Conservation (phyloP, 1,284 basidiomycete species). For the Naganishia liquefaciens region DNA sequence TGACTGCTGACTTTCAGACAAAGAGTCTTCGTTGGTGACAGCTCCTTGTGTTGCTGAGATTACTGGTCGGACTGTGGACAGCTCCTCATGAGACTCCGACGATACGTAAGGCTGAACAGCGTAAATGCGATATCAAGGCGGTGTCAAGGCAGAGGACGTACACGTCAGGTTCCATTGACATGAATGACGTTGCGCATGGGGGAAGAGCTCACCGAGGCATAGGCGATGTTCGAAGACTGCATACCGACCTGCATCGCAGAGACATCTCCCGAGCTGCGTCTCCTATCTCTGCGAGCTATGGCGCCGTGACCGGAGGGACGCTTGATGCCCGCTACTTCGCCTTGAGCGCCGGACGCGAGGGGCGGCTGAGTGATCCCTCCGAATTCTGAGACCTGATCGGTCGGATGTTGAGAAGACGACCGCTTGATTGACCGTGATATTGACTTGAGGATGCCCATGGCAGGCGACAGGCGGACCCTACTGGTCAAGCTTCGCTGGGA, state of each 20-base stretch:
- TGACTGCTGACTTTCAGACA: neutral
- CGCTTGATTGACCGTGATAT: slow-evolving; percentile 19
- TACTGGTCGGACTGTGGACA: too few species aligned
- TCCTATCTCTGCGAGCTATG: slow-evolving; percentile 16
- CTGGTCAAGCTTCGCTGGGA: too few species aligned
- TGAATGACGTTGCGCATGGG: too few species aligned
- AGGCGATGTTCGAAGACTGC: neutral
- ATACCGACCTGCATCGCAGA: neutral
- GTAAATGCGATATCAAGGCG: neutral
- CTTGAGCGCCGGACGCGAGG: neutral
- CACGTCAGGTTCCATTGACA: neutral
- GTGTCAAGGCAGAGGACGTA: neutral
- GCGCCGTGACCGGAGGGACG: slow-evolving; percentile 23
- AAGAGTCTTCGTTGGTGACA: neutral
- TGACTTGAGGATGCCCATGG: slow-evolving; percentile 28
- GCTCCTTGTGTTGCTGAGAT: neutral
- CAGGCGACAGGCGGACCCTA: too few species aligned
- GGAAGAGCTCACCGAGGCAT: neutral
- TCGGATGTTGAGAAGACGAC: neutral
- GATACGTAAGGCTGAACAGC: too few species aligned
- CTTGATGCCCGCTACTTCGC: slow-evolving; percentile 15
- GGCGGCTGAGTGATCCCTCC: neutral
- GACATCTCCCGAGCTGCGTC: neutral
- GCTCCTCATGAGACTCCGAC: too few species aligned
- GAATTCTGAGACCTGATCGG: slow-evolving; percentile 1